phyloP scores from a whole-genome alignment of 2,329 filamentous ascomycete genomes.

The Ustilaginoidea virens region DNA sequence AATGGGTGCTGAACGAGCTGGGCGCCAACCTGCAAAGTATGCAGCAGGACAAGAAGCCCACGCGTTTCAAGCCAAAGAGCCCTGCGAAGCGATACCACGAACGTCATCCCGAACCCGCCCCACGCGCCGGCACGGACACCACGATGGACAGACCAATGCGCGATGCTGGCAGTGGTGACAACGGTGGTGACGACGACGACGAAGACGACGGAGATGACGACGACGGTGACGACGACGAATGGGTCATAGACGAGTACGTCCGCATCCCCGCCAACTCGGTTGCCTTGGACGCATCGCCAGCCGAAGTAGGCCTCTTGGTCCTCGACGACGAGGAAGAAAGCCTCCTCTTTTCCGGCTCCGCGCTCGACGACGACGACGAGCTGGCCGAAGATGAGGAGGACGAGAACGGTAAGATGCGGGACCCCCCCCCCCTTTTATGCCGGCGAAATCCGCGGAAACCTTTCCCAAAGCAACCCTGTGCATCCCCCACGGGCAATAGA shows the following conservation, averaged over 20 bases:
- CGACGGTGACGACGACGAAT: constrained; percentile 38
- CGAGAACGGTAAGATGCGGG: constrained; percentile 38
- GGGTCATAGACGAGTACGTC: constrained; percentile 49
- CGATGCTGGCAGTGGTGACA: too few species aligned
- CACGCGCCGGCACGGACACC: too few species aligned
- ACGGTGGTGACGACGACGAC: too few species aligned
- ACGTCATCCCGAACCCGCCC: constrained; percentile 29
- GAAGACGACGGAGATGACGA: constrained; percentile 27
- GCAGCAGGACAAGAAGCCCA: constrained; percentile 23
- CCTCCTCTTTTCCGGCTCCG: constrained; percentile 43
- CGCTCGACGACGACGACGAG: constrained; percentile 47
- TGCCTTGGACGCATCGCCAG: constrained; percentile 27
- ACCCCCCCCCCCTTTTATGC: too few species aligned
- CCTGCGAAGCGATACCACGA: constrained; percentile 39
- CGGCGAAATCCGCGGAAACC: too few species aligned
- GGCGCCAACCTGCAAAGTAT: constrained; percentile 33
- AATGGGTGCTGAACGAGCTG: constrained; percentile 43
- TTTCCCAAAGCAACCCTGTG: too few species aligned
- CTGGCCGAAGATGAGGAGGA: constrained; percentile 44
- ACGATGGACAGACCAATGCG: too few species aligned
- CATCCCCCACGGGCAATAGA: too few species aligned
- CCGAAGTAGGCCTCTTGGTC: constrained; percentile 39
- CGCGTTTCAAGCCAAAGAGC: constrained; percentile 39
- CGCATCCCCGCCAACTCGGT: constrained; percentile 40
- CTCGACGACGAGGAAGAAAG: constrained; percentile 43